Evolutionary conservation across 1,284 basidiomycete species (phyloP), one percentile per base, ranked within the genome.

Genomic region (Amylostereum areolatum): DNA sequence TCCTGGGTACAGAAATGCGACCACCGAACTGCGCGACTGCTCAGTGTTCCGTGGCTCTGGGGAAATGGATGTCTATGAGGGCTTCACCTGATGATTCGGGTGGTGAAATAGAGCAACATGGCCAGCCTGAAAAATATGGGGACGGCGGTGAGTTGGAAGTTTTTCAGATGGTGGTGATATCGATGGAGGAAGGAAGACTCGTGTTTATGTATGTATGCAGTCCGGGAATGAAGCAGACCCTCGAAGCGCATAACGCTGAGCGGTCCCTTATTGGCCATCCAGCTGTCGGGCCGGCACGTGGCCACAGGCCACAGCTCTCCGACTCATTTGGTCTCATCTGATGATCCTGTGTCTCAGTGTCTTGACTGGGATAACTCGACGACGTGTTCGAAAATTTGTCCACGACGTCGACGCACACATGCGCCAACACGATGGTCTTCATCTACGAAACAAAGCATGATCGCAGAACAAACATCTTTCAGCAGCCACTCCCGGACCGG

Each of bases 1-100:
- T 18, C 83, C 83, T 0, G 90, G 89, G 62, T 92, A 92, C 33
- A 92, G 72, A 62, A 89, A 89, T 30, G 83, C 86, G 24, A 71
- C 73, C 36, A 78, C 64, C n/a, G 83, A 81, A 63, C 84, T 87
- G 56, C 36, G 30, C 33, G 12, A 29, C 2, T 30, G 41, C 5
- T 8, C 24, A 12, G 39, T 33, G 34, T 32, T 25, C 10, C 37
- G 29, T 32, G 28, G 43, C 27, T 28, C 24, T 36, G 45, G 28
- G 32, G 30, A 27, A 40, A 46, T 32, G 36, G 30, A 10, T n/a
- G 12, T 48, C 29, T 9, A 27, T 39, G 36, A 32, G 31, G 32
- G 31, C 34, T 43, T 27, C 55, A 72, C 71, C 69, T 69, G 48
- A 64, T 60, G 42, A 72, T 31, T 43, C 65, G 70, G 8, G 74